phyloP scores from a whole-genome alignment of 768 basidiomycete species.

The Trichaptum fuscoviolaceum region DNA sequence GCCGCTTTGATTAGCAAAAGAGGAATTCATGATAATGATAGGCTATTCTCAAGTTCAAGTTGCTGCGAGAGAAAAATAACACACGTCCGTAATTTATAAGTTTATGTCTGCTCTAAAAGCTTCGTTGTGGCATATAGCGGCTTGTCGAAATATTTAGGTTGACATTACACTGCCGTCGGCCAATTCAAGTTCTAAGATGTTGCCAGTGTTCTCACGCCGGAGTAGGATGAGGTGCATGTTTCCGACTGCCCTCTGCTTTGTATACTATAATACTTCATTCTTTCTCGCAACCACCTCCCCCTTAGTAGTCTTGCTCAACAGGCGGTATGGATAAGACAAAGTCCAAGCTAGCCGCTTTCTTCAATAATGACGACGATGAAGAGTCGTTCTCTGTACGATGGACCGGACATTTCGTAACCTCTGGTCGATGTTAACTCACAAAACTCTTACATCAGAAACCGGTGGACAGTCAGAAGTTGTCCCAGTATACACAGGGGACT shows the following conservation, averaged over 20 bases:
- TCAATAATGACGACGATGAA: constrained; percentile 74
- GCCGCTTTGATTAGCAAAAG: too few species aligned
- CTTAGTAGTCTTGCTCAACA: neutral
- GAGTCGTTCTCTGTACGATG: constrained; percentile 90
- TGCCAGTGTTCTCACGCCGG: too few species aligned
- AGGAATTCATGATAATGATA: too few species aligned
- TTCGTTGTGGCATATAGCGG: too few species aligned
- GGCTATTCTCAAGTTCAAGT: too few species aligned
- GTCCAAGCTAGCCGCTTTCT: constrained; percentile 69
- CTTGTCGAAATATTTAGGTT: too few species aligned
- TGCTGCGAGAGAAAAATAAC: too few species aligned
- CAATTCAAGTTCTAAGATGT: too few species aligned
- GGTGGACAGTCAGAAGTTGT: constrained; percentile 79
- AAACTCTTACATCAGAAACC: constrained; percentile 70
- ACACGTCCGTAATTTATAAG: too few species aligned
- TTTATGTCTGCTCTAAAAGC: too few species aligned
- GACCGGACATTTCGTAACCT: constrained; percentile 58
- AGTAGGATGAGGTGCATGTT: too few species aligned
- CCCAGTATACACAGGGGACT: constrained; percentile 81
- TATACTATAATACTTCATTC: neutral
- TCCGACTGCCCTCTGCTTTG: neutral
- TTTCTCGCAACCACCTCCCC: neutral
- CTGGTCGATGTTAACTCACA: constrained; percentile 53
- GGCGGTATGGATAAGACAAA: constrained; percentile 61
- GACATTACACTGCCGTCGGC: too few species aligned